These are phyloP conservation scores for Eleusine indica DNA, from an alignment of 176 grass and related monocot species.

Conservation along the genomic window DNA sequence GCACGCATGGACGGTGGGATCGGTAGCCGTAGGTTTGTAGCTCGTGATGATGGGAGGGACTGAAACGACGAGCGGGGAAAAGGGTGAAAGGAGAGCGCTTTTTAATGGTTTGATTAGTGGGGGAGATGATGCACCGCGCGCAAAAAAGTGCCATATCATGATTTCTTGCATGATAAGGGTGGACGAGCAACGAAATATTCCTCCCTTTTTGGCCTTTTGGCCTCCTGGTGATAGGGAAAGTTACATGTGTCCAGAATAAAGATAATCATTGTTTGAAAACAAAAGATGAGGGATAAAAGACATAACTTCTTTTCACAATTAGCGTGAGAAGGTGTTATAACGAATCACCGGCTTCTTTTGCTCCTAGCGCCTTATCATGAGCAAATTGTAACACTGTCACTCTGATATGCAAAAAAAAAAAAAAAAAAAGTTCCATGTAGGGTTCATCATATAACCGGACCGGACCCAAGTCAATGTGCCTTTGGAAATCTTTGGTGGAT, in stretches of 20 bases:
- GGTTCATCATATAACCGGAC: too few relatives aligned
- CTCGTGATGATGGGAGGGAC: background rate
- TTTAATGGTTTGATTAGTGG: constrained; percentile 32
- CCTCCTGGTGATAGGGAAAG: constrained; percentile 23
- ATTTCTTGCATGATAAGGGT: constrained; percentile 39
- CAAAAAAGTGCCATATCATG: constrained; percentile 35
- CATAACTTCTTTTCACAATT: background rate
- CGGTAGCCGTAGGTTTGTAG: background rate
- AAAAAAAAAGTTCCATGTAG: too few relatives aligned
- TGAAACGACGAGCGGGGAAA: background rate
- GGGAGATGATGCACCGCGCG: constrained; percentile 7
- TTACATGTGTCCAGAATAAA: constrained; percentile 25
- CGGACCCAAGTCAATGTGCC: too few relatives aligned
- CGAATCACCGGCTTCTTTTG: background rate
- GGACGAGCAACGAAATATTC: constrained; percentile 42
- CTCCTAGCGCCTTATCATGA: background rate
- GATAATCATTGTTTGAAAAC: background rate
- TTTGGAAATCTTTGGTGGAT: background rate
- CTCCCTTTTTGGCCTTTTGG: constrained; percentile 8
- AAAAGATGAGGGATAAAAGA: constrained; percentile 20
- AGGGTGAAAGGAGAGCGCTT: background rate
- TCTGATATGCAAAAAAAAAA: background rate
- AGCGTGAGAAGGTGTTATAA: background rate
- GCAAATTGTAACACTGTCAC: background rate
- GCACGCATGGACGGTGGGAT: background rate